phyloP scores from a whole-genome alignment of 2,329 filamentous ascomycete genomes.

The Raffaelea ambrosiae region DNA sequence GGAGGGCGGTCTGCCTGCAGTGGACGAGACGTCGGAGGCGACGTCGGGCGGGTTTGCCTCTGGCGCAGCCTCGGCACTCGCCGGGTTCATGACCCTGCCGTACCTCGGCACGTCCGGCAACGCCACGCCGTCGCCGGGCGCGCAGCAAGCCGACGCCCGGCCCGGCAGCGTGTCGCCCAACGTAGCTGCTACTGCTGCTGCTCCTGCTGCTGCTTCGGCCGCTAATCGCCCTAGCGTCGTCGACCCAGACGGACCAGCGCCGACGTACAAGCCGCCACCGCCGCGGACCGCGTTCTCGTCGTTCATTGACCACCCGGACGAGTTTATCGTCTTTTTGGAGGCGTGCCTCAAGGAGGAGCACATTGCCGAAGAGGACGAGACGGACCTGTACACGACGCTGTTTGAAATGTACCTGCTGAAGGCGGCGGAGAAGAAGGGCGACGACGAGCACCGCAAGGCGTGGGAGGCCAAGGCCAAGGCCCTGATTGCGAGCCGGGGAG shows the following conservation, averaged over 20 bases:
- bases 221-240: no score
- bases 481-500: conserved; percentile 53
- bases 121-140: conserved; percentile 35
- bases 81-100: conserved; percentile 66
- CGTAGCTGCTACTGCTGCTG: not conserved
- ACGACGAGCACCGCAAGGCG: conserved; percentile 52
- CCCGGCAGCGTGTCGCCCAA: no score
- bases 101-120: conserved; percentile 65
- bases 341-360: conserved; percentile 67
- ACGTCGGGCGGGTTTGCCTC: conserved; percentile 33
- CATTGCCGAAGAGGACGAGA: conserved; percentile 65
- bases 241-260: no score
- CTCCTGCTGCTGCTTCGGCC: no score
- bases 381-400: conserved; percentile 85
- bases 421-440: conserved; percentile 64
- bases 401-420: conserved; percentile 98
- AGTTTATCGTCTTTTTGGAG: conserved; percentile 90
- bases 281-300: conserved; percentile 89
- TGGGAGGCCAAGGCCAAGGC: conserved; percentile 91
- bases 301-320: conserved; percentile 86
- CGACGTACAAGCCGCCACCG: conserved; percentile 72
- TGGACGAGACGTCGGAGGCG: conserved; percentile 26
- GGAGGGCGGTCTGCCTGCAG: conserved; percentile 33
- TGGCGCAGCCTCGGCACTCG: conserved; percentile 55
- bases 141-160: no score